Base-by-base conservation (phyloP, 768 basidiomycete species). In the Fibroporia radiculosa region DNA sequence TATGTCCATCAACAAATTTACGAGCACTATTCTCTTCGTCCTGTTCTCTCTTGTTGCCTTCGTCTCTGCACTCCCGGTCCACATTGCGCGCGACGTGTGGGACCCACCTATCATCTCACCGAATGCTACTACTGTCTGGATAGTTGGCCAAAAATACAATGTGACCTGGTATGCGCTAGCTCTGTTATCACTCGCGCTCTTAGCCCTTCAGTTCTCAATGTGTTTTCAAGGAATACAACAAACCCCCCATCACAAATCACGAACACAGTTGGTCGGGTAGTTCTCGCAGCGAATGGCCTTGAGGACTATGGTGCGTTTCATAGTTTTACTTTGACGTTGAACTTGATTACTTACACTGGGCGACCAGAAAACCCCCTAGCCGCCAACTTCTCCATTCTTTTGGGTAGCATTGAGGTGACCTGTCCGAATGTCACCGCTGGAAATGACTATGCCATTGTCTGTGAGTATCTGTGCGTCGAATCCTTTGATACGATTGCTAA, bases 91-190 rank as follows among this genome's bases (percentile, higher is more conserved):
- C 47, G 73, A 75, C 47, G 74, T 75, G 27, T 72, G 67, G 20
- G 62, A 57, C 29, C 77, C 77, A 1, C 74, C 70, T 4, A 63
- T 77, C 50, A 67, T 66, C 32, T 68, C 60, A 47, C 75, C 77
- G 13, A 61, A 57, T 8, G 56, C 62, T 0, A 52, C 52, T 10
- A 66, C 70, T 4, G 60, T 72, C 23, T 77, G 75, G 77, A 55
- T 57, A 22, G 62, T 71, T 11, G 72, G 73, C 4, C 46, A 69
- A 41, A 61, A 49, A 1, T 58, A 73, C 41, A 74, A 66, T 7
- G 75, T 78, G 16, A 75, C 73, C 16, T 78, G 76, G 75, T 71
- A 52, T n/a, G 65, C n/a, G n/a, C n/a, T 49, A 10, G 4, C n/a
- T 16, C 32, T 20, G 5, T 13, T 8, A 7, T 19, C 24, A 4